Evolutionary conservation across 805 yeast genomes (phyloP).

Genomic region (fission yeast (Schizosaccharomyces pombe)): DNA sequence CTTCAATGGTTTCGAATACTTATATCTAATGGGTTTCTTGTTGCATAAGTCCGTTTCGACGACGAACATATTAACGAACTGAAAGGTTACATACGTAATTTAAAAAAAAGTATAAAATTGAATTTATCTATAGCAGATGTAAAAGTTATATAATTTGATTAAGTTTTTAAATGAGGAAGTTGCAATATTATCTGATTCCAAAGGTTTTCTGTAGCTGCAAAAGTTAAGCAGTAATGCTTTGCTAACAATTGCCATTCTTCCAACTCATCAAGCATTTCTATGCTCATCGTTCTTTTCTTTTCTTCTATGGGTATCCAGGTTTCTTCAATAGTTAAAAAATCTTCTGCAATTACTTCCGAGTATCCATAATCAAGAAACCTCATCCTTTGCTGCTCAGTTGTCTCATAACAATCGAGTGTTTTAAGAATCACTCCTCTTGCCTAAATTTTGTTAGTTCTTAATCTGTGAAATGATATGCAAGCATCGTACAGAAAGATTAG

Average conservation of each 20-base stretch:
- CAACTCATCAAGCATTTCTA: constrained; percentile 52
- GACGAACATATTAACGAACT: no score
- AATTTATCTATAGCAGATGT: no score
- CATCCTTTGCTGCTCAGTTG: not conserved
- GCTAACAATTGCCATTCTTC: constrained; percentile 45
- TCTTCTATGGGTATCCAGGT: not conserved
- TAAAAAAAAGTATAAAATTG: not conserved
- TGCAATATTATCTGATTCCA: not conserved
- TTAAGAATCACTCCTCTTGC: not conserved
- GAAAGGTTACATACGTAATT: no score
- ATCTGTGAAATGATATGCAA: constrained; percentile 25
- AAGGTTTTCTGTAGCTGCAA: constrained; percentile 12
- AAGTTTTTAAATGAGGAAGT: no score
- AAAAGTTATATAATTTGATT: not conserved
- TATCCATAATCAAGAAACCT: not conserved
- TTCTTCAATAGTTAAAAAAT: not conserved
- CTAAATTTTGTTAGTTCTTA: not conserved
- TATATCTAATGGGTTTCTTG: no score
- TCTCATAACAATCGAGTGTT: not conserved
- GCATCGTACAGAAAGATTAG: constrained; percentile 30
- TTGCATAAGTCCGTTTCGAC: no score
- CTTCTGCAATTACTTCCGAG: not conserved
- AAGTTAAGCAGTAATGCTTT: constrained; percentile 32
- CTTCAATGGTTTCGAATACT: no score
- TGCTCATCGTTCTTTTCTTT: constrained; percentile 8